These are phyloP conservation scores for Pleurotus pulmonarius DNA, from an alignment of 768 basidiomycete species.

Conservation along the genomic window DNA sequence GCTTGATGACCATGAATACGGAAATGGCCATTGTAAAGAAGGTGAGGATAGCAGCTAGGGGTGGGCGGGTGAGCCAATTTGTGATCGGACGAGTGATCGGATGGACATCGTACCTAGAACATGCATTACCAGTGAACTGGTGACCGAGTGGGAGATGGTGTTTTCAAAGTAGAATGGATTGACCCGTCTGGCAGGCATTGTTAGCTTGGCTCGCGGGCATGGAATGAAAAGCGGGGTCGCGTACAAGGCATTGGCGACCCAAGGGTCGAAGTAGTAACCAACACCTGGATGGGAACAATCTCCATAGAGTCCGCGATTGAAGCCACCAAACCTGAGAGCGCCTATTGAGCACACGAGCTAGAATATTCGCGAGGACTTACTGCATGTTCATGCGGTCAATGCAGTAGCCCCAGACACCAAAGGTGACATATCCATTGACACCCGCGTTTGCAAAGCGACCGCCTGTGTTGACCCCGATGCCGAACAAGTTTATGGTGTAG, in stretches of 20 bases:
- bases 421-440: slow-evolving; percentile 35
- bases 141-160: slow-evolving; percentile 39
- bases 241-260: slow-evolving; percentile 42
- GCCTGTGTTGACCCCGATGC: slow-evolving; percentile 32
- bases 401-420: slow-evolving; percentile 69
- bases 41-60: slow-evolving; percentile 42
- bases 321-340: slow-evolving; percentile 35
- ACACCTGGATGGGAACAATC: slow-evolving; percentile 45
- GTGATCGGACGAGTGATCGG: too few relatives aligned
- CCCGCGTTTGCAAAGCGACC: slow-evolving; percentile 29
- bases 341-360: slow-evolving; percentile 5
- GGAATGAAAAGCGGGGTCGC: slow-evolving; percentile 16
- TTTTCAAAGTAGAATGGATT: slow-evolving; percentile 26
- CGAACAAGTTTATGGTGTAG: slow-evolving; percentile 51
- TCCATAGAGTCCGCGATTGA: slow-evolving; percentile 31
- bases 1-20: slow-evolving; percentile 40
- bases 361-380: slow-evolving; percentile 23
- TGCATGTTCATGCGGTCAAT: slow-evolving; percentile 39
- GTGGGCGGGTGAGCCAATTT: too few relatives aligned
- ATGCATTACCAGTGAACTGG: slow-evolving; percentile 50
- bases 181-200: slow-evolving; percentile 25
- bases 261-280: slow-evolving; percentile 54
- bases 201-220: neutral
- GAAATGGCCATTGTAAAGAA: slow-evolving; percentile 48
- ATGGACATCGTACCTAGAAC: slow-evolving; percentile 38